Evolutionary conservation across 2,329 filamentous ascomycete species (phyloP), one percentile per base, ranked within the genome.

Genomic region (Sporothrix brunneoviolacea): DNA sequence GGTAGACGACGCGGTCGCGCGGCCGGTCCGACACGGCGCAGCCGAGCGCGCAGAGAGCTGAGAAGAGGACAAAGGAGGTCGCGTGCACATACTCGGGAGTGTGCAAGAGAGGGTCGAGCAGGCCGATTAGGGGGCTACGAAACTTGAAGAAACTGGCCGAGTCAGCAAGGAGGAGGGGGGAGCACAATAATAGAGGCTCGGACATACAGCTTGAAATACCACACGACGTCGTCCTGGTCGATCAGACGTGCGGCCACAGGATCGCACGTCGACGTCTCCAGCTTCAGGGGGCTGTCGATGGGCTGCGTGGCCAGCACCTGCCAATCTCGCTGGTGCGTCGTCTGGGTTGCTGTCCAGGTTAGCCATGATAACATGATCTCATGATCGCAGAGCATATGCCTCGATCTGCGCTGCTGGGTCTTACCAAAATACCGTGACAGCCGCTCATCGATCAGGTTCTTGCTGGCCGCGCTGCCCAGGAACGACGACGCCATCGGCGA

Each of bases 41-140:
- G n/a, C 59, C 60, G 1, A 62, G 49, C 10, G 60, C 56, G 28
- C 59, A 61, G 8, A 62, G 53, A 2, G 52, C 55, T 1, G 60
- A 59, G 37, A 62, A 62, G 2, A 62, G 56, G 3, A 60, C 58
- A 49, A 61, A 62, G 1, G 60, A 62, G 10, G 40, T 36, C 4
- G 52, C 41, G 9, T 59, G 55, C 9, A 62, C 59, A n/a, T 57
- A 58, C 18, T 55, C 52, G 8, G 58, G 56, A 3, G 58, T 59
- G 50, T 61, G 59, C 21, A 62, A 54, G 3, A 45, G n/a, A 2
- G 56, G 57, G 19, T 62, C 60, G 1, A 62, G 39, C 12, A 62
- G 45, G 8, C 58, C 59, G 16, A 61, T 50, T 0, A 60, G 44
- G 4, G 59, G 60, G 28, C 55, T 60, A 4, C 57, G 58, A 12